Evolutionary conservation across 371 early-diverging fungal species (phyloP), one percentile per base, ranked within the genome.

Genomic region (Mucor plumbeus): DNA sequence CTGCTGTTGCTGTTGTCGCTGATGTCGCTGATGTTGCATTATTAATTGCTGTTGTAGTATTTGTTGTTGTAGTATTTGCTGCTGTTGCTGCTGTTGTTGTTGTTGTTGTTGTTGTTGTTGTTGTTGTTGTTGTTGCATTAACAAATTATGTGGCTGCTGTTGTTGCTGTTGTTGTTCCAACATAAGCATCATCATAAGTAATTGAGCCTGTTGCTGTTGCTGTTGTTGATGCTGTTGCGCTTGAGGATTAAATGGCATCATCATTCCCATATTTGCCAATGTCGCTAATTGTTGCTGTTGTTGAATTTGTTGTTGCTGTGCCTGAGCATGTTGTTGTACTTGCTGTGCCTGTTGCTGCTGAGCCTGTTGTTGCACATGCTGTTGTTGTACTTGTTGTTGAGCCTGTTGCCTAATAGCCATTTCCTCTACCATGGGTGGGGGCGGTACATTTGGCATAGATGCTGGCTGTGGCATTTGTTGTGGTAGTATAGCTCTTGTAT

Each of bases 51-150:
- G 53, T 33, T 53, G 53, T n/a, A 36, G 39, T 40, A 47, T 36
- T 35, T 53, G 54, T 14, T 59, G 59, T 21, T 59, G 60, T 34
- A 21, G 34, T 44, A 40, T 26, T 48, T 48, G 47, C 19, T 50
- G 61, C 13, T 60, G 60, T 15, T 39, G 17, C 3, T 34, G 35
- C 3, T 31, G 33, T 11, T 43, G 33, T 19, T 36, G 9, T 19
- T 36, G 58, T 33, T 41, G 59, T 10, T 60, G 60, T 15, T 44
- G 47, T n/a, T 19, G 15, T 47, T 43, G 61, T 15, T 63, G 63
- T 33, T 64, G 64, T 11, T 64, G 56, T 9, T 64, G 64, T 53
- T 62, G 60, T 8, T 43, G 67, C 33, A n/a, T 31, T 36, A 43
- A 31, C 7, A 33, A 19, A 7, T 57, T 38, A 4, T 57, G 47